A percentile compares a stretch with the other conserved stretches of the same genome.
phyloP scores from a whole-genome alignment of 2,329 filamentous ascomycete genomes.

The Botrytis porri region DNA sequence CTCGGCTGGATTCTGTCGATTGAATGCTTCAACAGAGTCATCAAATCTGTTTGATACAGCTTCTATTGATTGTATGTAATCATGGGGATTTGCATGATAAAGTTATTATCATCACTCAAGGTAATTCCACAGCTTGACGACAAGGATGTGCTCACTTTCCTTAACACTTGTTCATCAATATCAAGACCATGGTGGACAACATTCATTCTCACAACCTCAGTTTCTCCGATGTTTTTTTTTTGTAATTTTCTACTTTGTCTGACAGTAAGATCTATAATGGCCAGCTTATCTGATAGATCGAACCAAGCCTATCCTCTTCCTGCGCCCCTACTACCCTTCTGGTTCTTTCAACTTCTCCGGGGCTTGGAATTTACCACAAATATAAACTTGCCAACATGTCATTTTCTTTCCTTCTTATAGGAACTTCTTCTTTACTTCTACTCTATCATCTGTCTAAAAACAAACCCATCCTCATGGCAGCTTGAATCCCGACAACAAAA shows the following conservation, averaged over 20 bases:
- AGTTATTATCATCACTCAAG: background rate
- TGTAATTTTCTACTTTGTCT: background rate
- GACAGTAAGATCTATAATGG: background rate
- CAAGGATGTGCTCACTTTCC: background rate
- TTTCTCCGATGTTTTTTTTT: background rate
- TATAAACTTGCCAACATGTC: background rate
- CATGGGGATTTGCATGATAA: too few species aligned
- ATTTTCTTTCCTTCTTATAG: background rate
- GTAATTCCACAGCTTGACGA: background rate
- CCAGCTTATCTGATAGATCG: too few species aligned
- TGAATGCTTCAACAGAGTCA: background rate
- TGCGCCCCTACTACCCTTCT: background rate
- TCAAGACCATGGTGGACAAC: background rate
- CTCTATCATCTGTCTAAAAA: background rate
- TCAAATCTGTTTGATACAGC: background rate
- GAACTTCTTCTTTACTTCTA: background rate
- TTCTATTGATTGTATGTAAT: background rate
- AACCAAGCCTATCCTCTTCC: background rate
- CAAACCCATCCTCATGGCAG: background rate
- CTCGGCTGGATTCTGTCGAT: background rate
- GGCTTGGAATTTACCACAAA: background rate
- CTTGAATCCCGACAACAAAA: background rate
- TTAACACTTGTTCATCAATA: background rate
- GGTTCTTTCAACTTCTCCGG: background rate
- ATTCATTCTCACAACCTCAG: background rate